Evolutionary conservation across 352 stramenopile genomes (phyloP), one percentile per base, ranked within the genome.

Genomic region (Pythium apleroticum): DNA sequence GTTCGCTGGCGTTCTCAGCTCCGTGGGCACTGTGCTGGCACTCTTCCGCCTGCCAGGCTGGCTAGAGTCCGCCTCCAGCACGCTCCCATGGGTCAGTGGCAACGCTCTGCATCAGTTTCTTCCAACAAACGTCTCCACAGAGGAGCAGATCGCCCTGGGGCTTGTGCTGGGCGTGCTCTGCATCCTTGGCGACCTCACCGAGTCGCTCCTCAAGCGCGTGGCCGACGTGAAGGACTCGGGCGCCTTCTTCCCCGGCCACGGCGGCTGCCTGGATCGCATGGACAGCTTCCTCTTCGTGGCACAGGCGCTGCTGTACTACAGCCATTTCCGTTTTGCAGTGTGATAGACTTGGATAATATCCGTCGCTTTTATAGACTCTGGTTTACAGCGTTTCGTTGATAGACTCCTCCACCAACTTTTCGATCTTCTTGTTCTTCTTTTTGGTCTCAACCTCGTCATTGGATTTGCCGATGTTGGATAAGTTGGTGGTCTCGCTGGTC

Each of bases 261-360:
- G 84, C 41, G 84, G 84, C 19, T 89, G 78, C 60, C 84, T 93
- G 35, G 84, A 93, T 53, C 84, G 84, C 65, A 89, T 91, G 80
- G 81, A 91, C 63, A 91, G 81, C 68, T 81, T 93, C 25, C 71
- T 93, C 20, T 82, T 93, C 49, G 75, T 86, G 9, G 81, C 80
- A 50, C 84, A 78, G 10, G 80, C 64, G 33, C 71, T 93, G 54
- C 86, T 83, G 59, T 88, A 83, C 72, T 87, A 79, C 65, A 75
- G 60, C 37, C 61, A 22, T 65, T 80, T 52, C 57, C 57, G 41
- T 20, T 66, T 49, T 52, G 37, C 43, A 28, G n/a, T 14, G n/a
- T 22, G 20, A 50, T 48, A 48, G 17, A 48, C 17, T 48, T 20
- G 39, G n/a, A 41, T 41, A 41, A 12, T 41, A 41, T 41, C 33